Conservation (phyloP, 2,329 filamentous ascomycete species). For the Metarhizium anisopliae region DNA sequence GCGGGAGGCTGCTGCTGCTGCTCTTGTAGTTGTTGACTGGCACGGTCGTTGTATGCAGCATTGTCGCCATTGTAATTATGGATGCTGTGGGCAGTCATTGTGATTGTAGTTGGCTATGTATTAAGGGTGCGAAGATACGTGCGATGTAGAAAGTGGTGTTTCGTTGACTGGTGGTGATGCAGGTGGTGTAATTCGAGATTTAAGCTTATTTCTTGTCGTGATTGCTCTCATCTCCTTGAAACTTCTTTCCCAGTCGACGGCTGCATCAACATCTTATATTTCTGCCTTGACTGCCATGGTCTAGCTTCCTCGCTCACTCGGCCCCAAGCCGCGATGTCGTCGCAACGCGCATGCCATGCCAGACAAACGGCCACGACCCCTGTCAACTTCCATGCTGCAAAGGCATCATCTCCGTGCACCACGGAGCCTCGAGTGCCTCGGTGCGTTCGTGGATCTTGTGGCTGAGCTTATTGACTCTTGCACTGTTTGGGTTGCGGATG, state of each 20-base stretch:
- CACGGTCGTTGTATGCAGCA: constrained; percentile 5
- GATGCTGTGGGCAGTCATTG: constrained; percentile 11
- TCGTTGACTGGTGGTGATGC: too few species aligned
- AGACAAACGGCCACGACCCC: not conserved
- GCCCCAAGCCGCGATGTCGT: not conserved
- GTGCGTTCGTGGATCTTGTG: not conserved
- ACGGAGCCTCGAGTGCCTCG: not conserved
- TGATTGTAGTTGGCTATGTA: not conserved
- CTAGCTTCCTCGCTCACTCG: not conserved
- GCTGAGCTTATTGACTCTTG: not conserved
- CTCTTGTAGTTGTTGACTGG: constrained; percentile 6
- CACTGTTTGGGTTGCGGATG: not conserved
- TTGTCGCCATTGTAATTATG: constrained; percentile 5
- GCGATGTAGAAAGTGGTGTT: not conserved
- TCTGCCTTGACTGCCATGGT: not conserved
- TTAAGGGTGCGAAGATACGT: not conserved
- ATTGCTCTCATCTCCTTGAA: not conserved
- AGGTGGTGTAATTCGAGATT: not conserved
- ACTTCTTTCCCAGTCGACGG: not conserved
- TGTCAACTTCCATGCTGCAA: too few species aligned
- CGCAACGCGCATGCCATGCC: not conserved
- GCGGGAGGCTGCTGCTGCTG: constrained; percentile 11
- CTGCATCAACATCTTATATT: not conserved
- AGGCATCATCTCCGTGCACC: not conserved
- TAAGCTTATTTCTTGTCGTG: not conserved